Conservation (phyloP, 768 basidiomycete genomes). For the Chalciporus chontae region DNA sequence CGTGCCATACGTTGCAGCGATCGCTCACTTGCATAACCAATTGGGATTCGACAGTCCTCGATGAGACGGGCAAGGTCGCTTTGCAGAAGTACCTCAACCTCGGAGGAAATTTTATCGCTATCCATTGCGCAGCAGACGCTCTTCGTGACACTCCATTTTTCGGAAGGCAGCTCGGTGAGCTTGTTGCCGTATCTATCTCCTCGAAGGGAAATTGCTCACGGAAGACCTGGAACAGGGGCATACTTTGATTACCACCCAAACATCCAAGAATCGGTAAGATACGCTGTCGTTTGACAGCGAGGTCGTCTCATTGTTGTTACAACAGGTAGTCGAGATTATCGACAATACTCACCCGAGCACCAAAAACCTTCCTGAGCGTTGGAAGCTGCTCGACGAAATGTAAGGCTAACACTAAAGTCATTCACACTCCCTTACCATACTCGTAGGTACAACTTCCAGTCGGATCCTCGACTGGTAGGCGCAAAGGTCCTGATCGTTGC, state of each 20-base stretch:
- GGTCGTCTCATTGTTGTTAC: neutral
- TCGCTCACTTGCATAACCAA: neutral
- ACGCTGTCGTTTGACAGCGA: neutral
- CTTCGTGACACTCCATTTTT: slow-evolving; percentile 58
- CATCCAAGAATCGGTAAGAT: slow-evolving; percentile 59
- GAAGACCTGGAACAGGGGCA: slow-evolving; percentile 39
- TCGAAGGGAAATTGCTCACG: neutral
- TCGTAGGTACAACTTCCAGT: slow-evolving; percentile 65
- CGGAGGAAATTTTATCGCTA: slow-evolving; percentile 68
- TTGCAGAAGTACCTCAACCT: slow-evolving; percentile 60
- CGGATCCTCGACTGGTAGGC: slow-evolving; percentile 62
- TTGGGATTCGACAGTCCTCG: slow-evolving; percentile 42
- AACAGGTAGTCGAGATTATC: slow-evolving; percentile 56
- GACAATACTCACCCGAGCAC: slow-evolving; percentile 62
- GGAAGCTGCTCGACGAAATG: slow-evolving; percentile 61
- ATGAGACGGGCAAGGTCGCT: slow-evolving; percentile 53
- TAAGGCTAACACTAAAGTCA: slow-evolving; percentile 27
- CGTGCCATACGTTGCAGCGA: slow-evolving; percentile 10
- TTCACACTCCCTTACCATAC: slow-evolving; percentile 11
- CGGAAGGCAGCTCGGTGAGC: slow-evolving; percentile 51
- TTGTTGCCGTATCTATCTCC: neutral
- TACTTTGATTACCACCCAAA: slow-evolving; percentile 70
- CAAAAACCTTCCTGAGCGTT: slow-evolving; percentile 45
- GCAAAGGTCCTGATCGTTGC: slow-evolving; percentile 62
- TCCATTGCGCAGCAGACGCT: slow-evolving; percentile 65